Conservation (phyloP, 2,329 filamentous ascomycete species). For the Cyphellophora attinorum region DNA sequence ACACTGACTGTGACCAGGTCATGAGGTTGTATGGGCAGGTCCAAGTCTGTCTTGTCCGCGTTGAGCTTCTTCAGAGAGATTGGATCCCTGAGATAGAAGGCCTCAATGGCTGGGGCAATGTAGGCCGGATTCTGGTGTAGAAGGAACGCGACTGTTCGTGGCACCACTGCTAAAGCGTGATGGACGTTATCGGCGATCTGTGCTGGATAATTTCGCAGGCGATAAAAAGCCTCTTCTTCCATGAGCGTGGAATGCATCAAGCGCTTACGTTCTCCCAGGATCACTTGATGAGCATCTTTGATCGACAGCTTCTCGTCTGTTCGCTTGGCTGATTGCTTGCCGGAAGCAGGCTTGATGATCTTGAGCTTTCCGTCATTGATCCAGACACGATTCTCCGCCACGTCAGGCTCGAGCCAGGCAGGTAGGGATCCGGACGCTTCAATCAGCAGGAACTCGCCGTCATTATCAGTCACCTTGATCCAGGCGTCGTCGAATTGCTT, state of each 20-base stretch:
- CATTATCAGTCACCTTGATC: slow-evolving; percentile 74
- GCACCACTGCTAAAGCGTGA: slow-evolving; percentile 61
- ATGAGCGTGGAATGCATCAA: slow-evolving; percentile 65
- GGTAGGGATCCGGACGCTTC: slow-evolving; percentile 85
- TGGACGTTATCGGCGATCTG: slow-evolving; percentile 71
- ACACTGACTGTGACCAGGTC: slow-evolving; percentile 74
- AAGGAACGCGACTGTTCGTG: slow-evolving; percentile 71
- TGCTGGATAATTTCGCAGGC: slow-evolving; percentile 70
- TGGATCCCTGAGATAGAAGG: slow-evolving; percentile 85
- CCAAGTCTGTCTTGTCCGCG: slow-evolving; percentile 37
- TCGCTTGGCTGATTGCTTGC: slow-evolving; percentile 27
- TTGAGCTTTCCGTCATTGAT: slow-evolving; percentile 66
- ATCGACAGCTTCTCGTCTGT: slow-evolving; percentile 46
- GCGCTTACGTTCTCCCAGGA: slow-evolving; percentile 46
- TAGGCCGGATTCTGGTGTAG: slow-evolving; percentile 65
- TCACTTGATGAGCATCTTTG: slow-evolving; percentile 51
- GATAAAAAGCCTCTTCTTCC: slow-evolving; percentile 83
- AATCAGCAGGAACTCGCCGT: slow-evolving; percentile 90
- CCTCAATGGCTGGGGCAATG: slow-evolving; percentile 75
- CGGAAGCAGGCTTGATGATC: slow-evolving; percentile 56
- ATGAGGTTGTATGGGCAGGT: slow-evolving; percentile 58
- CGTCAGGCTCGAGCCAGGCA: slow-evolving; percentile 83
- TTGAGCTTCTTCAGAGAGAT: slow-evolving; percentile 61
- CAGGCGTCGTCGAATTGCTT: slow-evolving; percentile 64
- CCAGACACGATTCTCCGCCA: slow-evolving; percentile 83